Percentiles rank a stretch among this genome's conserved stretches.
phyloP scores from a whole-genome alignment of 2,329 filamentous ascomycete genomes.

The Lachnellula occidentalis region DNA sequence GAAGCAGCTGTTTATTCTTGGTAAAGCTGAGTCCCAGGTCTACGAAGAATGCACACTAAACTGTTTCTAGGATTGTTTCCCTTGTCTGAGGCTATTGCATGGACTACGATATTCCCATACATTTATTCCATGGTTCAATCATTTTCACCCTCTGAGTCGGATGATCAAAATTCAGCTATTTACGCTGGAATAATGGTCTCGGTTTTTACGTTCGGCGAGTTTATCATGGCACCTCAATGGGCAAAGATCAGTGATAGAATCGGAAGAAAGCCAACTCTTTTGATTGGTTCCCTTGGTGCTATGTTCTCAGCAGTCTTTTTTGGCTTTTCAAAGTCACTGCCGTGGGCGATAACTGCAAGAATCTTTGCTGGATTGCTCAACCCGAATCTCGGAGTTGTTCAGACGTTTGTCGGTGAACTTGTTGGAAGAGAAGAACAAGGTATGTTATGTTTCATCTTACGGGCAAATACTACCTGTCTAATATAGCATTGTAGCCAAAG shows the following conservation, averaged over 20 bases:
- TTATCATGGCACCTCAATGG: constrained; percentile 84
- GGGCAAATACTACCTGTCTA: constrained; percentile 29
- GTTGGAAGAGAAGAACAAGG: constrained; percentile 88
- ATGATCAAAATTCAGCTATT: constrained; percentile 47
- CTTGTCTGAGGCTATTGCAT: constrained; percentile 76
- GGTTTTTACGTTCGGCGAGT: constrained; percentile 88
- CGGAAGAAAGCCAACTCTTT: constrained; percentile 81
- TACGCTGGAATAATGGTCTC: constrained; percentile 93
- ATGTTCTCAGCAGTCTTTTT: constrained; percentile 85
- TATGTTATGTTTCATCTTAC: not conserved
- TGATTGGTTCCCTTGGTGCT: constrained; percentile 78
- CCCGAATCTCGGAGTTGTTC: constrained; percentile 84
- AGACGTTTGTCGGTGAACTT: constrained; percentile 87
- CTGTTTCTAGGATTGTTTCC: constrained; percentile 2
- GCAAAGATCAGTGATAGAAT: constrained; percentile 82
- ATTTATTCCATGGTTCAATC: constrained; percentile 93
- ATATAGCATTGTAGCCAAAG: constrained; percentile 54
- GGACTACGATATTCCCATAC: constrained; percentile 97
- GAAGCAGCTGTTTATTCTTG: not conserved
- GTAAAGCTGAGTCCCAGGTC: not conserved
- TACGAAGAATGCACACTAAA: not conserved
- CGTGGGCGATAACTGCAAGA: constrained; percentile 74
- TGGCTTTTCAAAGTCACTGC: constrained; percentile 75
- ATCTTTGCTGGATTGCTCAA: constrained; percentile 84
- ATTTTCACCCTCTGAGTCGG: constrained; percentile 66